Evolutionary conservation across 257 asterid species (phyloP), one percentile per base, ranked within the genome.

Genomic region (Ophiorrhiza pumila): DNA sequence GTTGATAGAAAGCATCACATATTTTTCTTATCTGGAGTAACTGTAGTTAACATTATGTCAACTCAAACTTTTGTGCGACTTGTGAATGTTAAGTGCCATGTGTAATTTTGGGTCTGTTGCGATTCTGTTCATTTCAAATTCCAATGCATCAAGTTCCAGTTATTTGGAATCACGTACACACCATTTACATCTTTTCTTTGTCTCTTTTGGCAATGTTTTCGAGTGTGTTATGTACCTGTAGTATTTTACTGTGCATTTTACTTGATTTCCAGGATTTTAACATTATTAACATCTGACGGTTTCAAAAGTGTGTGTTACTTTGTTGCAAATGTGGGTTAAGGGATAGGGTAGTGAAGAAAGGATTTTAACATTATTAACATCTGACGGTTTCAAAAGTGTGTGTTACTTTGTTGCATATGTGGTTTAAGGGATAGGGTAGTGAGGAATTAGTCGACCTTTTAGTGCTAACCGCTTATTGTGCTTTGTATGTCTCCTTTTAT

Each of bases 391-490:
- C 27, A 4, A 2, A 41, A 20, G 7, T 6, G 14, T 20, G 17
- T 9, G 0, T 14, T 13, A 1, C 7, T 43, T 42, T 52, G 59
- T 32, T n/a, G 72, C 45, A 12, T 18, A 22, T 58, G n/a, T 7
- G 3, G 43, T 25, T 20, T 31, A 7, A 17, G 1, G 47, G 9
- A 41, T 31, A 7, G 53, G 56, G 46, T 27, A 41, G 22, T 53
- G 37, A 46, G 58, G 64, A 62, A 27, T 42, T 46, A 31, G 37
- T 65, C 18, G 42, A 35, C 50, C 27, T 23, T 12, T 13, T 27
- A 58, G 22, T 70, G 20, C 43, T 70, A 31, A 55, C 29, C 15
- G 43, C 68, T 66, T 66, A 22, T 56, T 37, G 43, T 65, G 72
- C 31, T 17, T 27, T 18, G 14, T 41, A 22, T 34, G 43, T 32